Percentiles rank a stretch among this genome's conserved stretches.
phyloP scores from a whole-genome alignment of 2,329 filamentous ascomycete species.

The Colletotrichum spinosum region DNA sequence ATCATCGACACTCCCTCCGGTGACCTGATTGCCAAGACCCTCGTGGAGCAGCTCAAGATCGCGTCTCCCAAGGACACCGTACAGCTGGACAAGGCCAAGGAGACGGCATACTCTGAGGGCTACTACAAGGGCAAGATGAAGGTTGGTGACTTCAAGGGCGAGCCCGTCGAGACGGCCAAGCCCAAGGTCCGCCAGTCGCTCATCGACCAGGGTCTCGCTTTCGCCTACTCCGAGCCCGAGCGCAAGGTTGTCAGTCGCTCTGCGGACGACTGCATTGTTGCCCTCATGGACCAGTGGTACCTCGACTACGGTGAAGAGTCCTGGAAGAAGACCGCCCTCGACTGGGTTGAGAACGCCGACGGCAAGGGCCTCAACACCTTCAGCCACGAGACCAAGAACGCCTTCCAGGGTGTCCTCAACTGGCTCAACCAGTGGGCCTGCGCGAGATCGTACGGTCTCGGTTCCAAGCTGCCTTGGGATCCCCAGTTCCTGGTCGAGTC shows the following conservation, averaged over 20 bases:
- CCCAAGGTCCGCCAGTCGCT: constrained; percentile 84
- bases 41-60: constrained; percentile 96
- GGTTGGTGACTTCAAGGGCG: constrained; percentile 87
- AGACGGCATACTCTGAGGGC: constrained; percentile 95
- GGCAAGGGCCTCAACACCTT: constrained; percentile 82
- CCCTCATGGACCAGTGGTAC: constrained; percentile 97
- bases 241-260: constrained; percentile 89
- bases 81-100: constrained; percentile 90
- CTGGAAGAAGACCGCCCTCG: constrained; percentile 82
- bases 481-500: constrained; percentile 90
- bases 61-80: constrained; percentile 94
- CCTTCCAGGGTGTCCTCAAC: constrained; percentile 85
- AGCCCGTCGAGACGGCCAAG: constrained; percentile 88
- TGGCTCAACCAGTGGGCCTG: constrained; percentile 99
- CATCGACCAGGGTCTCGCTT: constrained; percentile 81
- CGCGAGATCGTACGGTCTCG: constrained; percentile 89
- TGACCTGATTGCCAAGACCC: constrained; percentile 82
- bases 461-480: constrained; percentile 96
- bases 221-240: constrained; percentile 94
- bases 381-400: constrained; percentile 79
- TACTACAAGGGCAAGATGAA: constrained; percentile 91
- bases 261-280: constrained; percentile 92
- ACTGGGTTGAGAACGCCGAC: constrained; percentile 76
- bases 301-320: constrained; percentile 93
- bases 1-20: constrained; percentile 94